Evolutionary conservation across 768 basidiomycete species (phyloP).

Genomic region (Lactifluus piperatus): DNA sequence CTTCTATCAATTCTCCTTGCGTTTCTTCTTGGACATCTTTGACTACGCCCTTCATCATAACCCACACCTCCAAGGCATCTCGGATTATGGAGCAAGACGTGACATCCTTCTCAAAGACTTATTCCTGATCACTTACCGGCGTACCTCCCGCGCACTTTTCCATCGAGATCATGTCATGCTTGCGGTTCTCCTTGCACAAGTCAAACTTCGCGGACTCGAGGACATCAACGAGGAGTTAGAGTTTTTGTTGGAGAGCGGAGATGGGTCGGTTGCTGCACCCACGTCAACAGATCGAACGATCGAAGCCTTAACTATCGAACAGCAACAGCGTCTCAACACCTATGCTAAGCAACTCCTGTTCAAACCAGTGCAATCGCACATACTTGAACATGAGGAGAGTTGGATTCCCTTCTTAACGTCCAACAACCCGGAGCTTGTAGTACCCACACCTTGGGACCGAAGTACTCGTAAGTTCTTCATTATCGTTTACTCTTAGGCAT

Average conservation of each 20-base stretch:
- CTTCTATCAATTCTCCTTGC: slow-evolving; percentile 97
- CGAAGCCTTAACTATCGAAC: slow-evolving; percentile 55
- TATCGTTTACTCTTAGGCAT: background rate
- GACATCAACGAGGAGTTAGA: slow-evolving; percentile 82
- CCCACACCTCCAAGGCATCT: slow-evolving; percentile 74
- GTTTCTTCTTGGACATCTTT: slow-evolving; percentile 98
- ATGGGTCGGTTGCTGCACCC: slow-evolving; percentile 41
- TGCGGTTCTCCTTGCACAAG: slow-evolving; percentile 82
- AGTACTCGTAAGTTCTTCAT: slow-evolving; percentile 53
- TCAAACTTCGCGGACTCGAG: slow-evolving; percentile 72
- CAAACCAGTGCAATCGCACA: slow-evolving; percentile 60
- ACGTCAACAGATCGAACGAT: slow-evolving; percentile 31
- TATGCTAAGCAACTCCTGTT: slow-evolving; percentile 71
- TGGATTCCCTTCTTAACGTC: slow-evolving; percentile 73
- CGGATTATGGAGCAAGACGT: slow-evolving; percentile 64
- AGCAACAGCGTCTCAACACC: slow-evolving; percentile 54
- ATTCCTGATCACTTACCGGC: slow-evolving; percentile 79
- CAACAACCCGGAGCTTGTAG: slow-evolving; percentile 50
- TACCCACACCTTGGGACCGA: slow-evolving; percentile 75
- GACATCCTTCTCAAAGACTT: slow-evolving; percentile 80
- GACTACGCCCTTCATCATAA: slow-evolving; percentile 90
- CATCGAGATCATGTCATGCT: slow-evolving; percentile 88
- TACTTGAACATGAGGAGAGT: slow-evolving; percentile 49
- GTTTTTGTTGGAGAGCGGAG: slow-evolving; percentile 85
- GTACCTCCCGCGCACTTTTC: slow-evolving; percentile 84